Evolutionary conservation across 305 asterid species (phyloP).

Genomic region (Fraxinus greggii): DNA sequence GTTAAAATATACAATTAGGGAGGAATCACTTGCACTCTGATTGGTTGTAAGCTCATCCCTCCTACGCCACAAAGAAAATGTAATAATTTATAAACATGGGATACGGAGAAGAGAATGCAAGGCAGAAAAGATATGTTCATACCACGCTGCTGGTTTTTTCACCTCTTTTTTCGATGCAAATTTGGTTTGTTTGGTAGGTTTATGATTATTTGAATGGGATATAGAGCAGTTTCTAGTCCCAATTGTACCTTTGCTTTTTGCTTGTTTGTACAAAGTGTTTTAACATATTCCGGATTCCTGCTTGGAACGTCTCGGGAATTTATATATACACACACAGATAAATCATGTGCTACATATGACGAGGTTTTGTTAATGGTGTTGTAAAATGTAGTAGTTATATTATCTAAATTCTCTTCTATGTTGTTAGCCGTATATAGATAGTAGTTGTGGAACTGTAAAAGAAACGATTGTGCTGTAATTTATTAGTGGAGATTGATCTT

Average conservation of each 20-base stretch:
- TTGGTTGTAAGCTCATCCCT: neutral
- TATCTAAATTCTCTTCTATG: neutral
- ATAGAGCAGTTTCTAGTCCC: neutral
- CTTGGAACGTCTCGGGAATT: neutral
- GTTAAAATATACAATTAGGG: constrained; percentile 42
- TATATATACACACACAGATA: neutral
- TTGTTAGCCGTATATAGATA: neutral
- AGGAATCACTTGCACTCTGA: constrained; percentile 4
- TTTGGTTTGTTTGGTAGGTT: constrained; percentile 10
- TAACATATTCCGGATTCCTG: neutral
- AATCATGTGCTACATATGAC: neutral
- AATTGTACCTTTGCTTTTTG: neutral
- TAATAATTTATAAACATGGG: neutral
- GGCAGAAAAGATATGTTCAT: neutral
- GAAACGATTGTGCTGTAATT: constrained; percentile 13
- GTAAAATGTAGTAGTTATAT: constrained; percentile 22
- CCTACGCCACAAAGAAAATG: neutral
- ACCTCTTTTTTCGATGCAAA: neutral
- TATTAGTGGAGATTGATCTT: constrained; percentile 1
- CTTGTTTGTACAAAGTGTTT: neutral
- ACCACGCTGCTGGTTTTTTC: neutral
- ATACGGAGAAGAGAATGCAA: neutral
- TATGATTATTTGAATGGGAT: constrained; percentile 3
- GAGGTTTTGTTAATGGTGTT: constrained; percentile 21
- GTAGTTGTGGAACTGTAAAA: constrained; percentile 31